Conservation (phyloP, 2,329 filamentous ascomycete species). For the Rhinocladiella mackenziei region DNA sequence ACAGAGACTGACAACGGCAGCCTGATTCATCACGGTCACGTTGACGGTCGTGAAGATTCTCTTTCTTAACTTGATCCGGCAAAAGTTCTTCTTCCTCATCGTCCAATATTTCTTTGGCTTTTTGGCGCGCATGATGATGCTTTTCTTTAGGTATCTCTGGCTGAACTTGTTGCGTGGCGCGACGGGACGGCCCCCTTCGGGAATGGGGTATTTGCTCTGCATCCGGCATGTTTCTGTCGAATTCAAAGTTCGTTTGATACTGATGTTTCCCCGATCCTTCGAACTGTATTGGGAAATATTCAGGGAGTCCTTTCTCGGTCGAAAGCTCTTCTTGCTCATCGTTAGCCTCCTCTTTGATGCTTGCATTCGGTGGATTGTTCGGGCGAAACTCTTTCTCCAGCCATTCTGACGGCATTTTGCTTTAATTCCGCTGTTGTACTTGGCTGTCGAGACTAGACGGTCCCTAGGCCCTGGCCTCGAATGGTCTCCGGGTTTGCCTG, state of each 20-base stretch:
- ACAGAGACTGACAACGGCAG: constrained; percentile 7
- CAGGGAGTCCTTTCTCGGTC: too few relatives aligned
- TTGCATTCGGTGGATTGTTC: background rate
- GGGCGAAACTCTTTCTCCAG: constrained; percentile 5
- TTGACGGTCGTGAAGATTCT: constrained; percentile 1
- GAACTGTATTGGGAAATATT: too few relatives aligned
- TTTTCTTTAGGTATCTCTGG: constrained; percentile 3
- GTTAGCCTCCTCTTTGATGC: too few relatives aligned
- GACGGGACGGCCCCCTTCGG: background rate
- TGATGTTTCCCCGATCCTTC: too few relatives aligned
- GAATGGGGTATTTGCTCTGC: constrained; percentile 1
- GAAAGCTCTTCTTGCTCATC: constrained; percentile 1
- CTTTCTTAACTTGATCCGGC: background rate
- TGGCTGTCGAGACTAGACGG: too few relatives aligned
- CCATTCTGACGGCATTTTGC: constrained; percentile 9
- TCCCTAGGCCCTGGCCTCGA: too few relatives aligned
- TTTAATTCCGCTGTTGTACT: background rate
- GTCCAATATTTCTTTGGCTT: background rate
- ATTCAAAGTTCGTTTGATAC: too few relatives aligned
- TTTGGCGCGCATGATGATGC: background rate
- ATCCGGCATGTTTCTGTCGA: background rate
- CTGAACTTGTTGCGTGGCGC: constrained; percentile 1
- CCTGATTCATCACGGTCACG: constrained; percentile 2
- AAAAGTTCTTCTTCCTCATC: background rate
- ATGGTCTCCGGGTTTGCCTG: background rate